phyloP scores from a whole-genome alignment of 331 rosid species.

The Acacia concinna region DNA sequence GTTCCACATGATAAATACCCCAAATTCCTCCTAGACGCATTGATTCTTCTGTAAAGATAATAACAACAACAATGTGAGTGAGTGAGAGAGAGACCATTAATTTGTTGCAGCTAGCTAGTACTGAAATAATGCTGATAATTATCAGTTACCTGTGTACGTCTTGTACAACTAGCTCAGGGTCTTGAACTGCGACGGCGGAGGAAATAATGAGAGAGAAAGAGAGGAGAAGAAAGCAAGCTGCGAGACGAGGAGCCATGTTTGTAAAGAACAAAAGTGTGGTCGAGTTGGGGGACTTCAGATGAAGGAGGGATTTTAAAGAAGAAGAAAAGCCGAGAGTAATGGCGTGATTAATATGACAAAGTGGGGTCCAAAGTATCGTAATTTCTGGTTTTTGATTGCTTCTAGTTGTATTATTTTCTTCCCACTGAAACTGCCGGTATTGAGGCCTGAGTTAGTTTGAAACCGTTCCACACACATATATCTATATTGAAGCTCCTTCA shows the following conservation, averaged over 20 bases:
- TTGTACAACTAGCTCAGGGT: slow-evolving; percentile 68
- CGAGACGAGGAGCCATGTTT: slow-evolving; percentile 37
- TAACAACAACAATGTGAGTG: not conserved
- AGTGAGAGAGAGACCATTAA: not conserved
- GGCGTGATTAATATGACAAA: slow-evolving; percentile 73
- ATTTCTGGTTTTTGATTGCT: slow-evolving; percentile 31
- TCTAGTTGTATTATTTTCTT: not conserved
- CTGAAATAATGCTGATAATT: not conserved
- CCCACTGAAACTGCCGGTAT: not conserved
- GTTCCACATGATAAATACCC: slow-evolving; percentile 67
- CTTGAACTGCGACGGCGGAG: slow-evolving; percentile 45
- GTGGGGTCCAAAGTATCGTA: slow-evolving; percentile 50
- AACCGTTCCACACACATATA: slow-evolving; percentile 40
- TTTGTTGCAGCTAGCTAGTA: not conserved
- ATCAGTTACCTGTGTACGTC: slow-evolving; percentile 69
- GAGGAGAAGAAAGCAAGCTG: slow-evolving; percentile 31
- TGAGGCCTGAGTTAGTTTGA: slow-evolving; percentile 28
- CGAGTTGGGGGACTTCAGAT: slow-evolving; percentile 18
- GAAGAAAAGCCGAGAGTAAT: slow-evolving; percentile 74
- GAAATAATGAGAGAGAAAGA: slow-evolving; percentile 42
- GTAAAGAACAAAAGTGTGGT: not conserved
- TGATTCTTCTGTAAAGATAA: slow-evolving; percentile 55
- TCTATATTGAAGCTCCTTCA: not conserved
- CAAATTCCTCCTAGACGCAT: slow-evolving; percentile 71
- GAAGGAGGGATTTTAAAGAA: slow-evolving; percentile 40